Evolutionary conservation across 805 yeast genomes (phyloP).

Genomic region (Metschnikowia gruessii): DNA sequence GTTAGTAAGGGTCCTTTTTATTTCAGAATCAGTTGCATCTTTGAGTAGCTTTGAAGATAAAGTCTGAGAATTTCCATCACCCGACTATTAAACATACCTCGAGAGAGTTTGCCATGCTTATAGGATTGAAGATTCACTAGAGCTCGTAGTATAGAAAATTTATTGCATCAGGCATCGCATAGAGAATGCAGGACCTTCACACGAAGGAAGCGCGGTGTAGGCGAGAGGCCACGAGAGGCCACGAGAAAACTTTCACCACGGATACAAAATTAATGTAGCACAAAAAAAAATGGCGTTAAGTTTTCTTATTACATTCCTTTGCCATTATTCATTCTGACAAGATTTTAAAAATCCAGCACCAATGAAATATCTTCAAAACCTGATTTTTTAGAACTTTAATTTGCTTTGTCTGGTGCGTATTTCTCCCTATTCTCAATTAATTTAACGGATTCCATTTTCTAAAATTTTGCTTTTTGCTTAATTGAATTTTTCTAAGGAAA

Average conservation of each 20-base stretch:
- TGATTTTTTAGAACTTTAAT: neutral
- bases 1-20: slow-evolving; percentile 22
- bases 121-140: slow-evolving; percentile 10
- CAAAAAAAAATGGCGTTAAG: neutral
- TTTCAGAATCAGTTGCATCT: neutral
- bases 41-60: neutral
- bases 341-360: neutral
- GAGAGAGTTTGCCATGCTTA: slow-evolving; percentile 53
- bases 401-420: neutral
- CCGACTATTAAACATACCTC: slow-evolving; percentile 45
- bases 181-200: slow-evolving; percentile 16
- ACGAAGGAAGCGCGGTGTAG: slow-evolving; percentile 1
- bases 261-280: neutral
- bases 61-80: neutral
- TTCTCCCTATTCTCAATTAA: too few species aligned
- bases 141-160: slow-evolving; percentile 9
- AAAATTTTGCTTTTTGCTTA: too few species aligned
- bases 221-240: neutral
- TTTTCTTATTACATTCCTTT: neutral
- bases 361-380: neutral
- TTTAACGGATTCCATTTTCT: too few species aligned
- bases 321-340: neutral
- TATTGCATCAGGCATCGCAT: slow-evolving; percentile 21
- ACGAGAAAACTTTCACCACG: neutral
- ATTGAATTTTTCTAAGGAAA: too few species aligned